These are phyloP conservation scores for Aaosphaeria arxii DNA, from an alignment of 2,329 filamentous ascomycete genomes.

Conservation along the genomic window DNA sequence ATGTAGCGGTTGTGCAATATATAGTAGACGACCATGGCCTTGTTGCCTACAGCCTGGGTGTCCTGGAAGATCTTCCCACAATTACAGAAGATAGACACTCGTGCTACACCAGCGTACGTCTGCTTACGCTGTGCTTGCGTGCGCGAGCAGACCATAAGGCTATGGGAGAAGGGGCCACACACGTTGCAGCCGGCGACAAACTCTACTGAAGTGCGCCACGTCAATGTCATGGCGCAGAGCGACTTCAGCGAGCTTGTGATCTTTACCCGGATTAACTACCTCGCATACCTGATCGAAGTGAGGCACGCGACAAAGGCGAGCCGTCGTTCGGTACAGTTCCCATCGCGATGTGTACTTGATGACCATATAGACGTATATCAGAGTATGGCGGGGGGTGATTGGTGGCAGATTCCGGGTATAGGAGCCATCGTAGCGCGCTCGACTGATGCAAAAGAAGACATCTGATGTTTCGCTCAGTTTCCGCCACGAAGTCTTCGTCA, in stretches of 20 bases:
- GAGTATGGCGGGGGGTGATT: constrained; percentile 16
- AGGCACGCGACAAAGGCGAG: constrained; percentile 22
- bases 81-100: no score
- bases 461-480: constrained; percentile 47
- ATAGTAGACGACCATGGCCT: no score
- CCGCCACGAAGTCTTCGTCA: constrained; percentile 24
- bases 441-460: constrained; percentile 42
- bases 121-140: no score
- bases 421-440: constrained; percentile 40
- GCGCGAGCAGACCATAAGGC: no score
- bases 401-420: constrained; percentile 25
- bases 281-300: constrained; percentile 31
- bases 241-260: constrained; percentile 32
- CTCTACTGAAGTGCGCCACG: constrained; percentile 23
- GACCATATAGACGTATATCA: constrained; percentile 43
- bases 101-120: no score
- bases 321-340: constrained; percentile 40
- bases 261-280: constrained; percentile 46
- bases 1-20: no score
- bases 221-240: constrained; percentile 41
- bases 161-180: constrained; percentile 38
- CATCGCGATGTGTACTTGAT: constrained; percentile 45
- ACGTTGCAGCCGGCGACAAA: constrained; percentile 23
- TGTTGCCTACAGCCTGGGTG: no score
- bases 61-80: no score